Evolutionary conservation across 805 yeast genomes (phyloP), one percentile per base, ranked within the genome.

Genomic region (Saturnispora galanensis): DNA sequence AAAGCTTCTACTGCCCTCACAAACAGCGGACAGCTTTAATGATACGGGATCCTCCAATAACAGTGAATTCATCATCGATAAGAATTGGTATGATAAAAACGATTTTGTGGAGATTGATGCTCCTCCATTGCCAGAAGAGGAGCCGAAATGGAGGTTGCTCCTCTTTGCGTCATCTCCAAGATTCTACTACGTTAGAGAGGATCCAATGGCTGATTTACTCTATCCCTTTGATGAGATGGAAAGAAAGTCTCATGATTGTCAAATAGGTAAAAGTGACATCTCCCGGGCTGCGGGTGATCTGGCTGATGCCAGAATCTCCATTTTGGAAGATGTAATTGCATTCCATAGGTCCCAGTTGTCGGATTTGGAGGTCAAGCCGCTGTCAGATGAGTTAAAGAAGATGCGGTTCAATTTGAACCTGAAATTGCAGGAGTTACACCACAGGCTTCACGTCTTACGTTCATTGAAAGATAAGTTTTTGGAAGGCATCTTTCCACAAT

Each of bases 101-200:
- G 96, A 88, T 57, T 88, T 75, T 52, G 65, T 75, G 10, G 96
- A 88, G 52, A 56, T 87, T 36, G 84, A 82, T 47, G 64, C 70
- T 40, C 70, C 74, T 5, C 52, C 67, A 1, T 58, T 65, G 5
- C 65, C 56, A 48, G 66, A 51, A 41, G 52, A 66, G 32, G 56
- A 50, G 10, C 80, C 47, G 36, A 53, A 10, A 67, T 86, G 39
- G 65, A 62, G 11, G 13, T 73, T 81, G 2, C 56, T 65, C 36
- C 90, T 95, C 2, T 62, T 63, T 35, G 66, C 66, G 0, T 57
- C 61, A 39, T 68, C 83, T 6, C 86, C 86, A 1, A 64, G 76
- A 51, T 74, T 81, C 47, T 73, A 79, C 7, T 81, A 79, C 53
- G 72, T 78, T 47, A 62, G 84, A 48, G 81, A 80, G 35, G 60